A percentile compares a stretch with the other conserved stretches of the same genome.
These are phyloP conservation scores for Musa beccarii DNA, from an alignment of 176 grass and related monocot species.

Conservation along the genomic window DNA sequence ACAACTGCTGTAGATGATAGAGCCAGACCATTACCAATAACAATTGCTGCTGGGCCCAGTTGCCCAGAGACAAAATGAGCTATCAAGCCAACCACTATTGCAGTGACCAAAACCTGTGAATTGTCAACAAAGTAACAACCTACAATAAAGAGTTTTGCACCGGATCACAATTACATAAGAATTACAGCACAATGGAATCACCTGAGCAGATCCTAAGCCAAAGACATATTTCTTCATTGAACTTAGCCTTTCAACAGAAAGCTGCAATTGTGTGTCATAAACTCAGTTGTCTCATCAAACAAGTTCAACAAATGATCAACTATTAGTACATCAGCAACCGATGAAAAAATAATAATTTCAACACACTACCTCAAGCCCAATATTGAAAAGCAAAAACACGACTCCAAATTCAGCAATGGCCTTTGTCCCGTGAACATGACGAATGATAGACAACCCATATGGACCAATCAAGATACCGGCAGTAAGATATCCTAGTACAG, in stretches of 20 bases:
- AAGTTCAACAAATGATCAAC: background rate
- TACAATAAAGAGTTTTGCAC: conserved; percentile 14
- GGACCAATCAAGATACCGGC: conserved; percentile 95
- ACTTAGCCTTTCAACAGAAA: conserved; percentile 96
- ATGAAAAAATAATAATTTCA: conserved; percentile 4
- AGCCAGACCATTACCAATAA: conserved; percentile 89
- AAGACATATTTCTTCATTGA: conserved; percentile 99
- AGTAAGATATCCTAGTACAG: conserved; percentile 93
- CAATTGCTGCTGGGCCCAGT: conserved; percentile 80
- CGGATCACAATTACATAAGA: conserved; percentile 23
- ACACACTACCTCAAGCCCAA: conserved; percentile 90
- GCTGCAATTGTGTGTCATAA: conserved; percentile 37
- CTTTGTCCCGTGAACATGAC: conserved; percentile 91
- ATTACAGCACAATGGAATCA: conserved; percentile 24
- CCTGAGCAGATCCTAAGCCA: conserved; percentile 92
- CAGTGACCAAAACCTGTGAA: conserved; percentile 70
- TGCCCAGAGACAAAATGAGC: conserved; percentile 53
- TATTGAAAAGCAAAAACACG: conserved; percentile 97
- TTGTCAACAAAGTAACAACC: conserved; percentile 13
- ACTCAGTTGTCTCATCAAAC: background rate
- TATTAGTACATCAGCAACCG: background rate
- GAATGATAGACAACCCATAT: conserved; percentile 89
- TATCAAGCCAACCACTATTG: conserved; percentile 70
- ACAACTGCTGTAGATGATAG: conserved; percentile 96
- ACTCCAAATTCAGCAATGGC: conserved; percentile 99